Percentiles rank a stretch among this genome's conserved stretches.
Conservation (phyloP, 2,329 filamentous ascomycete species). For the Fusarium robinianum region DNA sequence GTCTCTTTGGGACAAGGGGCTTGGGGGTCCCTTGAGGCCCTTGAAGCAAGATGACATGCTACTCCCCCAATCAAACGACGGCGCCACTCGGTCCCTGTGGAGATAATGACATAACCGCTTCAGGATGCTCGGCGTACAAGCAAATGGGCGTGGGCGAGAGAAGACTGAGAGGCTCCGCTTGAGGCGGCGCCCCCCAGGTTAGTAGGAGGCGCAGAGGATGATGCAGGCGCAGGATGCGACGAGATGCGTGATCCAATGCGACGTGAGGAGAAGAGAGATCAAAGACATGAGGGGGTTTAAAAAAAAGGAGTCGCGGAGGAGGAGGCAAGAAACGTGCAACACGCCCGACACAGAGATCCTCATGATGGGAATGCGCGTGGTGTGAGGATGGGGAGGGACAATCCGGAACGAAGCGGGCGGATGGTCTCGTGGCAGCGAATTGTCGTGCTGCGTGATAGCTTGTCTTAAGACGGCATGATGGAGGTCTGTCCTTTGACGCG, state of each 20-base stretch:
- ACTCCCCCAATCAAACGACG: slow-evolving; percentile 32
- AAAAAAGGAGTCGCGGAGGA: slow-evolving; percentile 1
- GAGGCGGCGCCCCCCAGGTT: slow-evolving; percentile 22
- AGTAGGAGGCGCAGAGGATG: slow-evolving; percentile 26
- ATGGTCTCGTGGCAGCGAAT: slow-evolving; percentile 34
- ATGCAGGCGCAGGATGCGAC: slow-evolving; percentile 28
- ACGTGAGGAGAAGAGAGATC: slow-evolving; percentile 5
- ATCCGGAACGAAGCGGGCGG: slow-evolving; percentile 22
- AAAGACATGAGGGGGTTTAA: slow-evolving; percentile 6
- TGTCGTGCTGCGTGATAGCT: slow-evolving; percentile 31
- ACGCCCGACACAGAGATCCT: too few relatives aligned
- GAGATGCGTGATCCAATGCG: slow-evolving; percentile 23
- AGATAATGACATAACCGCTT: slow-evolving; percentile 38
- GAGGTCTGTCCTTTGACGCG: slow-evolving; percentile 20
- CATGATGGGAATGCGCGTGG: slow-evolving; percentile 30
- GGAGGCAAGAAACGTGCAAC: slow-evolving; percentile 2
- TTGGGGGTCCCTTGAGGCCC: slow-evolving; percentile 24
- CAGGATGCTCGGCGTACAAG: too few relatives aligned
- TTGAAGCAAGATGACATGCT: slow-evolving; percentile 41
- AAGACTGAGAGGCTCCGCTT: slow-evolving; percentile 32
- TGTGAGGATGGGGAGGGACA: slow-evolving; percentile 23
- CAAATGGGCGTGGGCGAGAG: too few relatives aligned
- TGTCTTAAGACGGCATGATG: slow-evolving; percentile 34
- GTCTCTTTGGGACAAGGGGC: slow-evolving; percentile 34
- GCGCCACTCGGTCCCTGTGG: slow-evolving; percentile 26